These are phyloP conservation scores for Dothistroma septosporum DNA, from an alignment of 2,329 filamentous ascomycete species.

Conservation along the genomic window DNA sequence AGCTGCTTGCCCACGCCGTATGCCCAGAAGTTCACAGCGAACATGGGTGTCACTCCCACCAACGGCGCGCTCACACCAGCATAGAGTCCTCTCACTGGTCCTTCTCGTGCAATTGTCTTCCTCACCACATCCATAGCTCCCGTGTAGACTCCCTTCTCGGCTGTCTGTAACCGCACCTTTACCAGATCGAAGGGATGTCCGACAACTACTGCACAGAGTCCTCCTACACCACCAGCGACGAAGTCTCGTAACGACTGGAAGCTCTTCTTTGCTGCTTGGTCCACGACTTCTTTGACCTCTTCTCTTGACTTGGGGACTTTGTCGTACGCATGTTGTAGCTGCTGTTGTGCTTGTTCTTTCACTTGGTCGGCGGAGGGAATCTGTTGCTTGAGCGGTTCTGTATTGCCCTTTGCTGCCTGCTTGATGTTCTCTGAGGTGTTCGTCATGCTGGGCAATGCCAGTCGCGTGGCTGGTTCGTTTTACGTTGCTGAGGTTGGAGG, in stretches of 20 bases:
- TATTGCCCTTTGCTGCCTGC: conserved; percentile 21
- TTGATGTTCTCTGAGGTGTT: conserved; percentile 16
- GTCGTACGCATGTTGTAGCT: conserved; percentile 20
- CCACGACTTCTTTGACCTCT: conserved; percentile 52
- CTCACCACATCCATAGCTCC: conserved; percentile 87
- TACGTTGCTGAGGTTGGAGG: background rate
- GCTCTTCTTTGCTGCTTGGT: conserved; percentile 50
- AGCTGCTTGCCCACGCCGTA: conserved; percentile 94
- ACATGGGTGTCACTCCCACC: conserved; percentile 97
- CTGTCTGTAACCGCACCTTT: conserved; percentile 95
- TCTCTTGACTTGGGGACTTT: conserved; percentile 33
- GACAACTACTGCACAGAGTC: conserved; percentile 87
- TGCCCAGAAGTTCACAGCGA: conserved; percentile 69
- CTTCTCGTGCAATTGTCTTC: conserved; percentile 84
- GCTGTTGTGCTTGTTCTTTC: conserved; percentile 16
- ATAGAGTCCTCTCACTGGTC: conserved; percentile 74
- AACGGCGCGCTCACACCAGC: conserved; percentile 95
- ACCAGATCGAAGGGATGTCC: conserved; percentile 95
- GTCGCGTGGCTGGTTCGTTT: background rate
- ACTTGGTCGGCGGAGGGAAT: conserved; percentile 17
- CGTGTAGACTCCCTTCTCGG: conserved; percentile 86
- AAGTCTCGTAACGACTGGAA: conserved; percentile 72
- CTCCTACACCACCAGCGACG: conserved; percentile 85
- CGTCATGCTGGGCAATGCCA: conserved; percentile 8
- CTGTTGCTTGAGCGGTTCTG: conserved; percentile 17